Evolutionary conservation across 1,284 basidiomycete species (phyloP), one percentile per base, ranked within the genome.

Genomic region (Cutaneotrichosporon sp.): DNA sequence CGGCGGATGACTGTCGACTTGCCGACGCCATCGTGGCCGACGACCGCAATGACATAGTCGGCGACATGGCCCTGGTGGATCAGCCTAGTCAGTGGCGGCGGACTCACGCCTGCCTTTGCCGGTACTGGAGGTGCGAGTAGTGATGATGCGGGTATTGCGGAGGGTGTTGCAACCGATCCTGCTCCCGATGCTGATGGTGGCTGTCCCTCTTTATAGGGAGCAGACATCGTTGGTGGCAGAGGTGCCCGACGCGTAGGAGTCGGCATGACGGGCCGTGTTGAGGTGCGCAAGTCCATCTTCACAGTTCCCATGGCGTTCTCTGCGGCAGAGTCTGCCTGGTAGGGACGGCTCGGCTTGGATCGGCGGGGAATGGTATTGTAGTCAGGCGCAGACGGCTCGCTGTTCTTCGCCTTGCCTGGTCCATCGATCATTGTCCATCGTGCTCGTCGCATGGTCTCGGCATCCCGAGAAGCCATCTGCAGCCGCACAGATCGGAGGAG

Each of bases 1-100:
- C 66, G 55, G 9, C 52, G 52, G 49, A 74, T 70, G 12, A 74
- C 58, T 0, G 69, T 73, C 34, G 71, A 64, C 55, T 74, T 74
- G 25, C 74, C 74, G 0, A 70, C 68, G 1, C 60, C 59, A n/a
- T 57, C 49, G 26, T 68, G 63, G 1, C 74, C 74, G 3, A 74
- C 48, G 9, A 75, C 67, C 3, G 71, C 70, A 38, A 75, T 71
- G 11, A 62, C 63, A 51, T 67, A 70, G 46, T 27, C 33, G 25
- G 35, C 44, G 31, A 14, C 10, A 14, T 10, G 14, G 29, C 10
- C 14, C 29, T 31, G 29, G 10, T 9, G 29, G 29, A 14, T 31
- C 29, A 31, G 29, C 29, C n/a, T n/a, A n/a, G n/a, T n/a, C n/a
- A n/a, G n/a, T n/a, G n/a, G n/a, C n/a, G n/a, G n/a, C n/a, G 7